Conservation (phyloP, 176 grass and related monocot genomes). For the Echinochloa phyllopogon region DNA sequence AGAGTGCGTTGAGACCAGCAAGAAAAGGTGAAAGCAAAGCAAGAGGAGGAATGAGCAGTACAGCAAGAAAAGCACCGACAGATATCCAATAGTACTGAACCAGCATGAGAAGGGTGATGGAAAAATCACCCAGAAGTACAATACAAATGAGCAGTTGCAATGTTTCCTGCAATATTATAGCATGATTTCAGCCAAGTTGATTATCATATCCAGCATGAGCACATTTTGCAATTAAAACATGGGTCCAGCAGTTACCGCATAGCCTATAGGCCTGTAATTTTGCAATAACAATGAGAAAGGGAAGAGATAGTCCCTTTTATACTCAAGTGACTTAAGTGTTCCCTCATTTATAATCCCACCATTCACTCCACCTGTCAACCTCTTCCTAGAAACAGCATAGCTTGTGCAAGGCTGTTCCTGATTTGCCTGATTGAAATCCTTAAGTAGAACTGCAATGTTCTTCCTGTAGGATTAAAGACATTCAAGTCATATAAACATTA, state of each 20-base stretch:
- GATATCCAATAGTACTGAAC: slow-evolving; percentile 98
- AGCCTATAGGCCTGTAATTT: slow-evolving; percentile 83
- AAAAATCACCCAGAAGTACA: slow-evolving; percentile 89
- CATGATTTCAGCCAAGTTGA: slow-evolving; percentile 22
- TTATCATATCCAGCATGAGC: background rate
- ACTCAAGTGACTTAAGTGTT: slow-evolving; percentile 72
- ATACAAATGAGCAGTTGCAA: slow-evolving; percentile 85
- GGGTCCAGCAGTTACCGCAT: slow-evolving; percentile 61
- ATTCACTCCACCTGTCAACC: slow-evolving; percentile 86
- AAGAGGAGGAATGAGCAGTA: slow-evolving; percentile 86
- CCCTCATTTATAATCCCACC: slow-evolving; percentile 90
- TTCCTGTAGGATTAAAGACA: slow-evolving; percentile 62
- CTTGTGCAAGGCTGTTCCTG: slow-evolving; percentile 62
- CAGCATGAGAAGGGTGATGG: slow-evolving; percentile 84
- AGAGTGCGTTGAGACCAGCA: slow-evolving; percentile 94
- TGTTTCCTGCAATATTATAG: slow-evolving; percentile 83
- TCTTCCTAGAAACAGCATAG: slow-evolving; percentile 70
- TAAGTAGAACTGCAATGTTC: slow-evolving; percentile 44
- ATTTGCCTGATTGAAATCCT: slow-evolving; percentile 53
- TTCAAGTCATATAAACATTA: slow-evolving; percentile 9
- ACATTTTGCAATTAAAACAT: background rate
- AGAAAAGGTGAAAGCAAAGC: slow-evolving; percentile 94
- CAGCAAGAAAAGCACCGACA: slow-evolving; percentile 79
- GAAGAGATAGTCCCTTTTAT: slow-evolving; percentile 82
- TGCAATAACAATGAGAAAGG: slow-evolving; percentile 80